Evolutionary conservation across 2,329 filamentous ascomycete genomes (phyloP).

Genomic region (Madurella fahalii): DNA sequence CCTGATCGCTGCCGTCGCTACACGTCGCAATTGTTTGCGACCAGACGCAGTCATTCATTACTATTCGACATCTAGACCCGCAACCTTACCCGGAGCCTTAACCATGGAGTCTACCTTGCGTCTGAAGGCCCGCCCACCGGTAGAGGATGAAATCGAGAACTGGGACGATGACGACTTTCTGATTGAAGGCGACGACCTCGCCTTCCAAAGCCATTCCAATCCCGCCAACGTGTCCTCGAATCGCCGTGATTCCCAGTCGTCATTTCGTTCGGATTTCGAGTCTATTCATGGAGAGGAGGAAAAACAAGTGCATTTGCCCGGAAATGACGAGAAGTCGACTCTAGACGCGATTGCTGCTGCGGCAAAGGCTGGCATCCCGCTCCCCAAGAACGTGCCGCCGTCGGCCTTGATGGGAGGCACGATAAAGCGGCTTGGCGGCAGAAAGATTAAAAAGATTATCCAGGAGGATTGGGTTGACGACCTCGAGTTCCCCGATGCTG

Average conservation of each 20-base stretch:
- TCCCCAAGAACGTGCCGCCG: slow-evolving; percentile 79
- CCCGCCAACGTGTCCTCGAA: slow-evolving; percentile 44
- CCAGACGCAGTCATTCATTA: slow-evolving; percentile 2
- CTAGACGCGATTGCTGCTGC: slow-evolving; percentile 83
- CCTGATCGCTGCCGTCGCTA: slow-evolving; percentile 20
- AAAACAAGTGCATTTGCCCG: slow-evolving; percentile 78
- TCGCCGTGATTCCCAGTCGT: slow-evolving; percentile 74
- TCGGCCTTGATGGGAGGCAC: slow-evolving; percentile 89
- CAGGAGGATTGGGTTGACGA: slow-evolving; percentile 82
- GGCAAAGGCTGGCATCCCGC: slow-evolving; percentile 83
- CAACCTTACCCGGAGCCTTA: slow-evolving; percentile 3
- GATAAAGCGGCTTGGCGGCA: slow-evolving; percentile 81
- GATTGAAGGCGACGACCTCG: slow-evolving; percentile 64
- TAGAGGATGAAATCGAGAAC: slow-evolving; percentile 63
- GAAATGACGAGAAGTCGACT: slow-evolving; percentile 79
- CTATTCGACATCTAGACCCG: neutral
- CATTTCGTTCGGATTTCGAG: slow-evolving; percentile 77
- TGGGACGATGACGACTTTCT: slow-evolving; percentile 77
- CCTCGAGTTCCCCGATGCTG: slow-evolving; percentile 60
- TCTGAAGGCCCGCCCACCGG: slow-evolving; percentile 50
- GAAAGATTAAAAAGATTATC: slow-evolving; percentile 67
- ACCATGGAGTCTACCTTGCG: slow-evolving; percentile 52
- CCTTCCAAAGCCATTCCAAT: slow-evolving; percentile 50
- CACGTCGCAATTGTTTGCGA: slow-evolving; percentile 18
- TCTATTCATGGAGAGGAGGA: slow-evolving; percentile 77